Evolutionary conservation across 2,329 filamentous ascomycete species (phyloP), one percentile per base, ranked within the genome.

Genomic region (Hymenoscyphus fructigenus): DNA sequence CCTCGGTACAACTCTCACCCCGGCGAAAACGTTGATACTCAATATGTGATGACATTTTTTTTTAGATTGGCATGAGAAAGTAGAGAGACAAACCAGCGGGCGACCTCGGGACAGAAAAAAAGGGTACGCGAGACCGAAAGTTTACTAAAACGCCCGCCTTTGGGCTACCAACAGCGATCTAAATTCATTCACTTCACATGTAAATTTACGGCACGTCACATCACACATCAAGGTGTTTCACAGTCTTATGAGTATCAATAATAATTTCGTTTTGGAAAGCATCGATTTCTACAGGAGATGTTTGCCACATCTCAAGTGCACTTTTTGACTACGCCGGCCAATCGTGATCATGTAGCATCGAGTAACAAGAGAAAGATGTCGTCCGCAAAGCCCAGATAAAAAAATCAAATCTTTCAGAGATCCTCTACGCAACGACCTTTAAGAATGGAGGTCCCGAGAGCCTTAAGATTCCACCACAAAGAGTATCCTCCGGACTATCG

Each of bases 1-100:
- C 83, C 67, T 85, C 79, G 59, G 82, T 83, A 71, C 85, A 87
- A 59, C 74, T 74, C 66, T 81, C 80, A 67, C 79, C 80, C 62
- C 77, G 78, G 62, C 75, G 74, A 71, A 81, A 81, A 62, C 68
- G 68, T 28, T 73, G 69, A 56, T 75, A 76, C 34, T 76, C 74
- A 36, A 76, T 69, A 34, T 70, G 63, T 26, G 69, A 69, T 32
- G 72, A 73, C 75, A 76, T 76, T 26, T 53, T 26, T 53, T 5
- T 20, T 9, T 38, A 14, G 36, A 38, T 38, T 15, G 12, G 36
- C 20, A 14, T 23, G n/a, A 53, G 20, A 53, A 53, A 23, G 47
- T 53, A 23, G 47, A 50, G 7, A 23, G 23, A 53, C 6, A 23
- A 53, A 20, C 20, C 26, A 20, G 47, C 47, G 47, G 47, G 23